Evolutionary conservation across 1,139 yeast genomes (phyloP), one percentile per base, ranked within the genome.

Genomic region (Schwanniomyces etchellsii): DNA sequence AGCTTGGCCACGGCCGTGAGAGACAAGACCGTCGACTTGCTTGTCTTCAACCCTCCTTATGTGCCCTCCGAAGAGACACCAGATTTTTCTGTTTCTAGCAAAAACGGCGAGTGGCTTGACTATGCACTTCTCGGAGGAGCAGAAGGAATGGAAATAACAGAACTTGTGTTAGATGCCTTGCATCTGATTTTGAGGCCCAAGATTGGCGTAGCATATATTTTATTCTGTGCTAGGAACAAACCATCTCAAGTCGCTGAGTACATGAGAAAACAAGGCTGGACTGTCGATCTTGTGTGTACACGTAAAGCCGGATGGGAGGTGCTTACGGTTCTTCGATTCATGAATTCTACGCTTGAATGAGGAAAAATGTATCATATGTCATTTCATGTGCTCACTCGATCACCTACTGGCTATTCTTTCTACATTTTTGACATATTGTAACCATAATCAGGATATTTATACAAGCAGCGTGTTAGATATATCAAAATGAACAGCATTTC

Each of bases 281-380:
- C 34, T 0, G 76, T 72, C 0, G 60, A 62, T 4, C 42, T 56
- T 14, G 61, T 83, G 2, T 66, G 76, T 5, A 64, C 68, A 31
- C 64, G 96, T 33, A 84, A 83, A 45, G 96, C 96, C 0, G 97
- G 97, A 0, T 86, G 96, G 96, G 98, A 91, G 54, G 91, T 83
- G n/a, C 61, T 91, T 23, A 74, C 85, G 37, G 81, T 91, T 10
- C 68, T 79, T 49, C 64, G 71, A 38, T 79, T 81, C 35, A 33
- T 35, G 33, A 46, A 43, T n/a, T n/a, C n/a, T n/a, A n/a, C n/a
- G n/a, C n/a, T n/a, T n/a, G n/a, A n/a, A n/a, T n/a, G n/a, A n/a
- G n/a, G n/a, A n/a, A 35, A 14, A 6, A 11, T 20, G 9, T 15
- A 9, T 5, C 11, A 11, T 9, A 6, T 11, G 15, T 4, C 18